phyloP scores from a whole-genome alignment of 2,329 filamentous ascomycete genomes.

The Ophiostoma pallidulum region DNA sequence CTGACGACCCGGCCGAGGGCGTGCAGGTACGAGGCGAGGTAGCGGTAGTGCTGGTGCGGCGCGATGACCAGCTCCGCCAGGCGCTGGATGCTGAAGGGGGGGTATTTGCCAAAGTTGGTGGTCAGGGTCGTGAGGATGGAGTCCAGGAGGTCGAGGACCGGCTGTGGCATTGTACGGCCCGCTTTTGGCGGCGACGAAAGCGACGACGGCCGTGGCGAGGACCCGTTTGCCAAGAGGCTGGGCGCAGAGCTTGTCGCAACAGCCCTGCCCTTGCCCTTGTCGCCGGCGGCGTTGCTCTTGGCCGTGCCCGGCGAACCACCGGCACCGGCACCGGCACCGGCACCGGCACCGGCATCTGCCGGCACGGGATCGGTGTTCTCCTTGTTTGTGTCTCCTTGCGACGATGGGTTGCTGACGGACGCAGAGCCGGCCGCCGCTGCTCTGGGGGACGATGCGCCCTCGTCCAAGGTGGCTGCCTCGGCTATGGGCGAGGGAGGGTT shows the following conservation, averaged over 20 bases:
- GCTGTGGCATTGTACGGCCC: slow-evolving; percentile 41
- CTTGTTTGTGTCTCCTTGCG: slow-evolving; percentile 55
- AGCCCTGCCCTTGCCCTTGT: too few relatives aligned
- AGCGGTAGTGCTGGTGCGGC: slow-evolving; percentile 71
- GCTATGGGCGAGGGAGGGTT: slow-evolving; percentile 36
- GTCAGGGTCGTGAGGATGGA: slow-evolving; percentile 53
- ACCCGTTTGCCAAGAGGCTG: neutral
- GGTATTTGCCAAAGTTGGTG: slow-evolving; percentile 59
- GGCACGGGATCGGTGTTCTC: slow-evolving; percentile 51
- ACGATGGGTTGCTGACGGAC: slow-evolving; percentile 10
- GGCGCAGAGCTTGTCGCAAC: too few relatives aligned
- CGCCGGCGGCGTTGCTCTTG: neutral
- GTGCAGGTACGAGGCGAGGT: slow-evolving; percentile 75
- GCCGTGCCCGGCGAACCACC: neutral
- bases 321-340: neutral
- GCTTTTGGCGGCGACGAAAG: neutral
- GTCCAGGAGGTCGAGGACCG: slow-evolving; percentile 51
- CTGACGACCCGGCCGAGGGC: slow-evolving; percentile 85
- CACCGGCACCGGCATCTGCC: slow-evolving; percentile 15
- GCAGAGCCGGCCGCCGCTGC: neutral
- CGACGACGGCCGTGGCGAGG: neutral
- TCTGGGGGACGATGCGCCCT: neutral
- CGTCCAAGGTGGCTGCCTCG: slow-evolving; percentile 21
- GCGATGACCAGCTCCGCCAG: slow-evolving; percentile 75
- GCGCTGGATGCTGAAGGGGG: slow-evolving; percentile 88